Conservation (phyloP, 208 protist genomes). For the Leptomonas pyrrhocoris region DNA sequence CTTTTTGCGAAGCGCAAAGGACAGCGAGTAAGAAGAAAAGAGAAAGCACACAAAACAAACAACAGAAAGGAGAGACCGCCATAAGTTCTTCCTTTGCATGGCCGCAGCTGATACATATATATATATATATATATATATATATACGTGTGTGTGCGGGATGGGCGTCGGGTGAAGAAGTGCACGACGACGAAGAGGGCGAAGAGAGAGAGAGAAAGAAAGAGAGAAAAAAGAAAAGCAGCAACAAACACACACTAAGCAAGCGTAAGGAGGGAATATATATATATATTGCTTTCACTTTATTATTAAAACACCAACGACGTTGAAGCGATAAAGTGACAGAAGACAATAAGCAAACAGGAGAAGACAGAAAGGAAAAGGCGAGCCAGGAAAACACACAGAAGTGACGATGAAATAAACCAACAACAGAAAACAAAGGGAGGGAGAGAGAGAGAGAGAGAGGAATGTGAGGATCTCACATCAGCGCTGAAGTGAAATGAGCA, state of each 20-base stretch:
- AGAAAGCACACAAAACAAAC: too few relatives aligned
- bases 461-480: neutral
- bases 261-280: neutral
- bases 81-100: too few relatives aligned
- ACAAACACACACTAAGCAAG: neutral
- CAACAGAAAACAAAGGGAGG: neutral
- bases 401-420: neutral
- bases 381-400: neutral
- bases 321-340: too few relatives aligned
- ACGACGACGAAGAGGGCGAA: constrained; percentile 2
- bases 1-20: neutral
- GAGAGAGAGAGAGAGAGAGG: constrained; percentile 23
- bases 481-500: constrained; percentile 6
- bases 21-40: too few relatives aligned
- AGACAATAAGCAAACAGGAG: too few relatives aligned
- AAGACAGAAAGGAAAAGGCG: too few relatives aligned
- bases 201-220: constrained; percentile 9
- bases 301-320: too few relatives aligned
- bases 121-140: too few relatives aligned
- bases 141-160: too few relatives aligned
- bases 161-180: constrained; percentile 14
- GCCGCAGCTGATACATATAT: too few relatives aligned
- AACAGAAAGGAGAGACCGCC: too few relatives aligned
- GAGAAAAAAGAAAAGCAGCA: constrained; percentile 5
- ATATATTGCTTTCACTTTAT: too few relatives aligned